Base-by-base conservation (phyloP, 2,329 filamentous ascomycete genomes). In the Xylaria digitata region DNA sequence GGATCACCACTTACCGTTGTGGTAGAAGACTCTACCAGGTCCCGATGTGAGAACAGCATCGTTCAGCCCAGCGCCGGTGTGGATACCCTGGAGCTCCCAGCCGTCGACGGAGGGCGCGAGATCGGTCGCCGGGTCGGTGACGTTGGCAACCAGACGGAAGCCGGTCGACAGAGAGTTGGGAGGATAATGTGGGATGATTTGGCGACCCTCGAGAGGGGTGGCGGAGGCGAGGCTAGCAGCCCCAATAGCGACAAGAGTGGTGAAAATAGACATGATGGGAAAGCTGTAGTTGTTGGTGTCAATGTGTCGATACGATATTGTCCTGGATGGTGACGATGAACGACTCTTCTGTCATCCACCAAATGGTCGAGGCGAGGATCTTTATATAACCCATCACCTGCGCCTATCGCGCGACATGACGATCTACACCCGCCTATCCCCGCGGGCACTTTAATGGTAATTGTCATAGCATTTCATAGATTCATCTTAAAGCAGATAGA, bases 61-160 rank as follows among this genome's bases (percentile, higher is more conserved):
- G 60, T 77, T 79, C 9, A 77, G 64, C 1, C 80, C 82, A 0
- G 83, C 80, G 42, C 82, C 82, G 6, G 76, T 76, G 73, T 85
- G 83, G 46, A 82, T 80, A 53, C 78, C 80, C 50, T 76, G 74
- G 30, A 86, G 61, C 53, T 76, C 76, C 66, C 73, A 78, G 72
- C 79, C 75, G 42, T 85, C 76, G 68, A 85, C 78, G 0, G 82
- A 75, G 0, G 80, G 77, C 6, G 72, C 71, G 56, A 85, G 79
- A 69, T 84, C 81, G 42, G 71, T 70, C 15, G 76, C 68, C 1
- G 75, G 76, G 71, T 82, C 77, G 8, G 81, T 82, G 45, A 85
- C 80, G 66, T 84, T 83, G 72, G 81, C 79, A 21, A 83, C 75
- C 32, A 85, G 78, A 43, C 75, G 77, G 76, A 84, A 84, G 60